phyloP scores from a whole-genome alignment of 2,329 filamentous ascomycete species.

The Colletotrichum endophyticum region DNA sequence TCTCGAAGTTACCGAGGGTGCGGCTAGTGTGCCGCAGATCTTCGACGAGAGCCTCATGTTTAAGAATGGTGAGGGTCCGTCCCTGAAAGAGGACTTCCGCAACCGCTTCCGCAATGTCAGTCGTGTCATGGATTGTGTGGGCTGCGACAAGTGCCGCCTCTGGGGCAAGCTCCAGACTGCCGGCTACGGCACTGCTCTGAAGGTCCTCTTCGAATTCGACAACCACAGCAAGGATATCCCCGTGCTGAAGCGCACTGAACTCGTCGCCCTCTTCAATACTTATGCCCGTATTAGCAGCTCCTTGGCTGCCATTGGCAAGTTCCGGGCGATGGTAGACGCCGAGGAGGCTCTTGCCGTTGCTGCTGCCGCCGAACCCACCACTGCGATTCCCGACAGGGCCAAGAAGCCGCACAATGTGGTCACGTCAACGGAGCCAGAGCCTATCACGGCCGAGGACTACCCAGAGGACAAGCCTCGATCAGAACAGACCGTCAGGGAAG shows the following conservation, averaged over 20 bases:
- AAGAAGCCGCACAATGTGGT: constrained; percentile 50
- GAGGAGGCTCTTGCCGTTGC: constrained; percentile 31
- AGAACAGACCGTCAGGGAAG: constrained; percentile 53
- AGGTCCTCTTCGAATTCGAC: constrained; percentile 95
- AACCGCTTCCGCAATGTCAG: constrained; percentile 97
- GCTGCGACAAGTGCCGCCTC: constrained; percentile 96
- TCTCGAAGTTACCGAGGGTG: constrained; percentile 72
- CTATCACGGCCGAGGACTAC: constrained; percentile 31
- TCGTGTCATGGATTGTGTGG: constrained; percentile 97
- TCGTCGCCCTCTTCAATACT: constrained; percentile 95
- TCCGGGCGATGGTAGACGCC: constrained; percentile 61
- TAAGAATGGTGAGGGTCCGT: constrained; percentile 74
- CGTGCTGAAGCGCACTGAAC: constrained; percentile 82
- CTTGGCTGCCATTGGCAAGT: constrained; percentile 75
- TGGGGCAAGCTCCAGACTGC: constrained; percentile 98
- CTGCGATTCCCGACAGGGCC: constrained; percentile 37
- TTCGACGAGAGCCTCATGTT: constrained; percentile 98
- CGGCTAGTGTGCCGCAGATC: constrained; percentile 75
- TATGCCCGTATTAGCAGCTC: constrained; percentile 86
- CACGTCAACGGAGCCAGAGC: constrained; percentile 23
- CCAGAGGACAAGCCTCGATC: constrained; percentile 29
- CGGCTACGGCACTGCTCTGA: constrained; percentile 92
- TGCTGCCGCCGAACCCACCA: constrained; percentile 24
- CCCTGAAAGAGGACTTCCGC: constrained; percentile 94
- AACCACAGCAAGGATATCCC: constrained; percentile 68